Base-by-base conservation (phyloP, 805 yeast genomes). In the Starmerella cellae region DNA sequence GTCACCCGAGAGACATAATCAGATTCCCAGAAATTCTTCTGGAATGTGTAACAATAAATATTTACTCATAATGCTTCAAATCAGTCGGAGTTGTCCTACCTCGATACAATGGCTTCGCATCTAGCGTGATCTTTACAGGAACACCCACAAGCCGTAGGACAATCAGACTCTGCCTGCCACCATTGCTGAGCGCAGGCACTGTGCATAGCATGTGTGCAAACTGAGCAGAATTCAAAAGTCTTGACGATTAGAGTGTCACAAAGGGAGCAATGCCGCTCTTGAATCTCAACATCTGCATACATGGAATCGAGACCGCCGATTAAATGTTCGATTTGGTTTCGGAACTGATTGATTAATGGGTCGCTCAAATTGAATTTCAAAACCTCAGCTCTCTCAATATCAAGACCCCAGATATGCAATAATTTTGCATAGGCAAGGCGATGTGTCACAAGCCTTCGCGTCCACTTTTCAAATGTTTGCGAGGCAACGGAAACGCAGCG, bases 81-180 rank as follows among this genome's bases (percentile, higher is more conserved):
- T n/a, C n/a, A n/a, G n/a, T n/a, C n/a, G n/a, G n/a, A n/a, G n/a
- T n/a, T n/a, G n/a, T n/a, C n/a, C n/a, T n/a, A n/a, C n/a, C n/a
- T n/a, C n/a, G n/a, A n/a, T n/a, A n/a, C n/a, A n/a, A n/a, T n/a
- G n/a, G n/a, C n/a, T n/a, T n/a, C n/a, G n/a, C n/a, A n/a, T n/a
- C n/a, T n/a, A 8, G 40, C 34, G 14, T 34, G 16, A 10, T 29
- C 31, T 16, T 45, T 57, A 60, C 95, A 83, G 4, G 55, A 48
- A 54, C 95, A 84, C 0, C 94, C 94, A 65, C 95, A 84, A 0
- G 94, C 95, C 36, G 81, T 71, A 0, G 93, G 77, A 60, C 95
- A 83, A 52, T 79, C 81, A 0, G 65, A 62, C 8, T 58, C 63
- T 1, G 57, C 52, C 6, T 61, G 60, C 83, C 93, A 84, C 95